Percentiles rank a stretch among this genome's conserved stretches.
Conservation (phyloP, 192 early-diverging fungal genomes). For the Rhizoclosmatium sp. region DNA sequence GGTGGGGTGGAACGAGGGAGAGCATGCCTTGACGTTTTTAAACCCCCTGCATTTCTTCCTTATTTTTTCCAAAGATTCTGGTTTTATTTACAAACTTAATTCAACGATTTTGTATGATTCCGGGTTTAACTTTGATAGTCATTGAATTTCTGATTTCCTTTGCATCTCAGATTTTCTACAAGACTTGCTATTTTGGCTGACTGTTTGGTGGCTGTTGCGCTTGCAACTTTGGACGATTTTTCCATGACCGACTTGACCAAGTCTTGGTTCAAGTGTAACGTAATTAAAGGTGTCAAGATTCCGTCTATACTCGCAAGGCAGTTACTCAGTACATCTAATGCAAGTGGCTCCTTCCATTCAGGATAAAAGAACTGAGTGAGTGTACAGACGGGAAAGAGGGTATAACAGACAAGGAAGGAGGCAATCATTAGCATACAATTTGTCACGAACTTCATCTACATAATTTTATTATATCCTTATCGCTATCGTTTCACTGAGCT, state of each 20-base stretch:
- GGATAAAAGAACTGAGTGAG: neutral
- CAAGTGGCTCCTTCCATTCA: neutral
- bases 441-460: neutral
- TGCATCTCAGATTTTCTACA: neutral
- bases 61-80: neutral
- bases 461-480: too few species aligned
- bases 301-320: neutral
- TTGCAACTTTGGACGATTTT: neutral
- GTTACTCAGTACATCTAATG: neutral
- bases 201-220: neutral
- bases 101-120: neutral
- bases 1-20: constrained; percentile 56
- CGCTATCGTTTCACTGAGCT: too few species aligned
- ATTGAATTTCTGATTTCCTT: neutral
- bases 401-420: neutral
- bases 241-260: neutral
- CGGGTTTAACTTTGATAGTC: neutral
- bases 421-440: neutral
- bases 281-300: neutral
- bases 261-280: neutral
- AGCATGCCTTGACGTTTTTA: constrained; percentile 41
- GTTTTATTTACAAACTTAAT: neutral
- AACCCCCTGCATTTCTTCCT: neutral
- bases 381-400: neutral
- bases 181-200: too few species aligned